Base-by-base conservation (phyloP, 176 grass and related monocot genomes). In the Lolium rigidum region DNA sequence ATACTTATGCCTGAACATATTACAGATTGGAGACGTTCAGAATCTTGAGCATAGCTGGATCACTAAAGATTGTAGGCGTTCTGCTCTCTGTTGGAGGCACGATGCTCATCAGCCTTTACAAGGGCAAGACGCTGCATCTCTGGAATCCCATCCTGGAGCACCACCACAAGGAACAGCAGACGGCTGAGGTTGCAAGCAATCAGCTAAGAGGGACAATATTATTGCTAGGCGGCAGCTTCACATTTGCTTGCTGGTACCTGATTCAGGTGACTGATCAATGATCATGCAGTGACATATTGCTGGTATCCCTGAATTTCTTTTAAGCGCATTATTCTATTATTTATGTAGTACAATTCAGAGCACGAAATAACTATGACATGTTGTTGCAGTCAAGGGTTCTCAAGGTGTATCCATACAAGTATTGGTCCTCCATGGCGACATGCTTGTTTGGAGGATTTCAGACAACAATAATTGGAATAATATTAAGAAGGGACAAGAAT, bases 391-490 rank as follows among this genome's bases (percentile, higher is more conserved):
- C 80, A 0, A 91, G 87, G 79, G 74, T 94, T 79, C 48, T 91
- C 12, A 91, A 89, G 76, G 89, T 94, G 15, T 94, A 94, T 61
- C 89, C 92, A 0, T 94, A 86, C 79, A 94, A 91, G 65, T 94
- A 87, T 60, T 94, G 92, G 83, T 86, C 89, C 2, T 91, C 89
- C 62, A 91, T 91, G 89, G 79, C 61, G 2, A 91, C 86, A 9
- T 94, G 92, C 35, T 77, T 94, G 18, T 44, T 87, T 65, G 92
- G 89, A 84, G 89, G 86, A 16, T 41, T 94, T 66, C 87, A 94
- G 21, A 89, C 89, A 37, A 52, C 76, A 70, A 0, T 91, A 65
- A 62, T 52, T 17, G 89, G 86, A 55, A 76, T 94, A 51, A 79
- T 94, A 50, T 46, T 87, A 25, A 94, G 78, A 46, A 89, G 89